Evolutionary conservation across 2,329 filamentous ascomycete genomes (phyloP).

Genomic region (Byssothecium circinans): DNA sequence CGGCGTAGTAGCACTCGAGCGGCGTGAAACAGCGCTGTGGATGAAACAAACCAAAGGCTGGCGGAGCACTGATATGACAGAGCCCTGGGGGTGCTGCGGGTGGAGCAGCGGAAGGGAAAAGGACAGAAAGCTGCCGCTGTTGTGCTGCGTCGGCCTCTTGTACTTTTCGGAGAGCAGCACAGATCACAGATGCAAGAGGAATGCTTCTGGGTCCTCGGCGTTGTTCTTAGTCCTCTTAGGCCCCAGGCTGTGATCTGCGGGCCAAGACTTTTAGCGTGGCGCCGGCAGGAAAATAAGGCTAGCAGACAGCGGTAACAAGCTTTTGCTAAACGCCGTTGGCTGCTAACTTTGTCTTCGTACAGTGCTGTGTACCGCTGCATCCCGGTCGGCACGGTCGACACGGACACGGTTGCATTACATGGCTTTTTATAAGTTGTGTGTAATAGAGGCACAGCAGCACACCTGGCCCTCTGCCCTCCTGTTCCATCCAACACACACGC

Average conservation of each 20-base stretch:
- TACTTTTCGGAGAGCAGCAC: slow-evolving; percentile 15
- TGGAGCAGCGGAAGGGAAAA: neutral
- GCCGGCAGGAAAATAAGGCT: slow-evolving; percentile 40
- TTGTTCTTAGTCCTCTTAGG: slow-evolving; percentile 25
- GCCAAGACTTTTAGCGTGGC: slow-evolving; percentile 39
- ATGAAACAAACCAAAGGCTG: too few species aligned
- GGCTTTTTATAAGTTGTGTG: too few species aligned
- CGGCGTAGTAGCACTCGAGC: too few species aligned
- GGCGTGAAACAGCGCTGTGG: too few species aligned
- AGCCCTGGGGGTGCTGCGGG: too few species aligned
- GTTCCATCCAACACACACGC: too few species aligned
- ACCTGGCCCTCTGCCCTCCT: too few species aligned
- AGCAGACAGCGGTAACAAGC: slow-evolving; percentile 39
- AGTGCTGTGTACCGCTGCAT: slow-evolving; percentile 4
- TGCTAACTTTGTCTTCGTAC: slow-evolving; percentile 23
- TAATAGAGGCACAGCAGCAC: too few species aligned
- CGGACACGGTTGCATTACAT: too few species aligned
- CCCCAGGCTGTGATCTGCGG: slow-evolving; percentile 36
- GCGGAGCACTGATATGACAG: too few species aligned
- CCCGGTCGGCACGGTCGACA: too few species aligned
- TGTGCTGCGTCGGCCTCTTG: slow-evolving; percentile 29
- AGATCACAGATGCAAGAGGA: slow-evolving; percentile 9
- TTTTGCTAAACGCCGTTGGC: slow-evolving; percentile 42
- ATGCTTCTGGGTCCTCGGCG: slow-evolving; percentile 24
- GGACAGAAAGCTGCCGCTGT: slow-evolving; percentile 15